phyloP scores from a whole-genome alignment of 2,329 filamentous ascomycete genomes.

The Thielaviopsis euricoi region DNA sequence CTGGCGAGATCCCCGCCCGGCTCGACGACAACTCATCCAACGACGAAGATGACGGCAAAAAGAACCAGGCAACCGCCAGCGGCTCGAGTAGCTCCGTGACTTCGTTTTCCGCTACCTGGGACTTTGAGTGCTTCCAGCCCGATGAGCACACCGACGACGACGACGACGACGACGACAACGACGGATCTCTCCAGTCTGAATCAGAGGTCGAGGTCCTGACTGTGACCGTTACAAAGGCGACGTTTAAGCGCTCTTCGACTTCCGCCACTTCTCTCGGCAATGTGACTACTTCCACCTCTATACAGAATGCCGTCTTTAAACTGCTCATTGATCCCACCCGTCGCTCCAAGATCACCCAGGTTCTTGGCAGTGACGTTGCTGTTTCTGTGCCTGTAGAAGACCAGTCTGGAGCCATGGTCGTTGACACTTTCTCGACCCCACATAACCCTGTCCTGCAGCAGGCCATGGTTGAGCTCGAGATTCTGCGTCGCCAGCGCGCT shows the following conservation, averaged over 20 bases:
- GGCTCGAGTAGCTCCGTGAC: not conserved
- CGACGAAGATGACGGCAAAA: not conserved
- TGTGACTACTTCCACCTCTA: not conserved
- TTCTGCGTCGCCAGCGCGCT: conserved; percentile 6
- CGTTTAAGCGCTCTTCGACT: conserved; percentile 4
- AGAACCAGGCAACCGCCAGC: not conserved
- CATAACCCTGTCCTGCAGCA: conserved; percentile 7
- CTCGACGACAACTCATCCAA: not conserved
- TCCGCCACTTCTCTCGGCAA: conserved; percentile 3
- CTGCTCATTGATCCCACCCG: conserved; percentile 8
- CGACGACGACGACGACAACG: not conserved
- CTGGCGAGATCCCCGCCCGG: conserved; percentile 4
- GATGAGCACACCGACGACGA: not conserved
- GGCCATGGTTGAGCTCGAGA: conserved; percentile 9
- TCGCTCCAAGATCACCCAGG: conserved; percentile 7
- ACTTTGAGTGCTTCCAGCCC: conserved; percentile 7
- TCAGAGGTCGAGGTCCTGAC: conserved; percentile 9
- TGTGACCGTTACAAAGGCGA: conserved; percentile 7
- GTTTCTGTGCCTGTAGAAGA: conserved; percentile 2
- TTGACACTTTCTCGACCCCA: conserved; percentile 3
- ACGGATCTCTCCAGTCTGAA: not conserved
- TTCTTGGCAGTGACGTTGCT: conserved; percentile 6
- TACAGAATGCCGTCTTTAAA: conserved; percentile 11
- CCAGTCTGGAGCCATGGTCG: not conserved
- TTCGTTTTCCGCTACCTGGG: conserved; percentile 5